These are phyloP conservation scores for Hevea brasiliensis DNA, from an alignment of 345 rosid species.

Conservation along the genomic window DNA sequence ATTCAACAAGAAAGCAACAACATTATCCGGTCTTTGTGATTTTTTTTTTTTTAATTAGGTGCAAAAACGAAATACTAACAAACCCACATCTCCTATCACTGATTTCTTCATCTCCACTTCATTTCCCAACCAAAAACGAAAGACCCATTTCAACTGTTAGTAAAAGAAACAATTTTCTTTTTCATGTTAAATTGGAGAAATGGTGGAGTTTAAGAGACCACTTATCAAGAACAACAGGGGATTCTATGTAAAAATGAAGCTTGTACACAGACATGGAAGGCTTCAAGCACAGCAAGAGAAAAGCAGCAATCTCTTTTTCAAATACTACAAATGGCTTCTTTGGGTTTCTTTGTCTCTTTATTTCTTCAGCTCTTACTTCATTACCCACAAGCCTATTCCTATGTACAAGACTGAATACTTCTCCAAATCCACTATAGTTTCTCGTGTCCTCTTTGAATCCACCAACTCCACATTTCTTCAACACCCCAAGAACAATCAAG, in stretches of 20 bases:
- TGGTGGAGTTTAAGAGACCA: conserved; percentile 42
- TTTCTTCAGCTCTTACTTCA: conserved; percentile 65
- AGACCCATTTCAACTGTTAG: conserved; percentile 47
- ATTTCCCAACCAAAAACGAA: conserved; percentile 48
- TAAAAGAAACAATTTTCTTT: background rate
- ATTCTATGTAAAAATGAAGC: conserved; percentile 50
- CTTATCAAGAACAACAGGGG: conserved; percentile 37
- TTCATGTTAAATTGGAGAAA: conserved; percentile 38
- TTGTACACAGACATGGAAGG: conserved; percentile 41
- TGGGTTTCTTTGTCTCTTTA: conserved; percentile 72
- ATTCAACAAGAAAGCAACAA: conserved; percentile 8
- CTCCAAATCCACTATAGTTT: conserved; percentile 46
- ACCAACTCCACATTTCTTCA: conserved; percentile 34
- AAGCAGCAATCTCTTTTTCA: conserved; percentile 42
- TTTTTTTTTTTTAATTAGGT: conserved; percentile 3
- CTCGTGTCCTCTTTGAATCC: conserved; percentile 73
- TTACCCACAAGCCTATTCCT: conserved; percentile 54
- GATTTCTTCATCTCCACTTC: conserved; percentile 54
- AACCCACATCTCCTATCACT: conserved; percentile 38
- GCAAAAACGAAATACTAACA: conserved; percentile 47
- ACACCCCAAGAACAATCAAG: conserved; percentile 32
- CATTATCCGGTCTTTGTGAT: background rate
- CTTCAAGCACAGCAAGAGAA: conserved; percentile 33
- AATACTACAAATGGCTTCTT: conserved; percentile 78
- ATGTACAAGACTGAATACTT: conserved; percentile 34